Percentiles rank a stretch among this genome's conserved stretches.
Evolutionary conservation across 1,139 yeast genomes (phyloP).

Genomic region (Hansenula lynferdii): DNA sequence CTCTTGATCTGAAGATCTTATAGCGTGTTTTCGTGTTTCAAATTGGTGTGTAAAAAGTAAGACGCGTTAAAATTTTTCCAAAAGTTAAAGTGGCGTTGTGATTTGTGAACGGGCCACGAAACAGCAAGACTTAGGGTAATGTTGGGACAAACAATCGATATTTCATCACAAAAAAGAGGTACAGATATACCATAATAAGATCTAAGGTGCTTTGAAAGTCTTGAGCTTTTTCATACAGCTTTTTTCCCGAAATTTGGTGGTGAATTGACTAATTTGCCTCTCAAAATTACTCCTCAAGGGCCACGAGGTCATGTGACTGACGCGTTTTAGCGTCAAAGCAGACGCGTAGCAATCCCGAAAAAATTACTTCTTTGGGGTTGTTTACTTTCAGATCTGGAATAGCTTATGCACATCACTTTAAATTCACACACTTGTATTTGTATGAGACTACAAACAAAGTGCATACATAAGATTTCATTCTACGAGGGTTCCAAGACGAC

Average conservation of each 20-base stretch:
- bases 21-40: conserved; percentile 1
- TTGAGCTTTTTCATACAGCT: too few species aligned
- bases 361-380: background rate
- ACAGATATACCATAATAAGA: too few species aligned
- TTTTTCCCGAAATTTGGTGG: background rate
- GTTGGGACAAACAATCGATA: too few species aligned
- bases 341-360: background rate
- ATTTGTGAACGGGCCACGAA: too few species aligned
- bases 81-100: too few species aligned
- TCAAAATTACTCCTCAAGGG: background rate
- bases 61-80: too few species aligned
- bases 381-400: background rate
- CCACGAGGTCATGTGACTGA: conserved; percentile 1
- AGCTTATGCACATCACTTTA: background rate
- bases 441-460: too few species aligned
- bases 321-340: background rate
- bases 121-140: too few species aligned
- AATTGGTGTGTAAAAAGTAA: too few species aligned
- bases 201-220: too few species aligned
- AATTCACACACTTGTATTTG: background rate
- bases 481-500: background rate
- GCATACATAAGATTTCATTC: background rate
- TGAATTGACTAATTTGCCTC: background rate
- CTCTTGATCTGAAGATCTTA: background rate
- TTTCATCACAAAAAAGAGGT: too few species aligned